Conservation (phyloP, 2,329 filamentous ascomycete genomes). For the Botrytis byssoidea region DNA sequence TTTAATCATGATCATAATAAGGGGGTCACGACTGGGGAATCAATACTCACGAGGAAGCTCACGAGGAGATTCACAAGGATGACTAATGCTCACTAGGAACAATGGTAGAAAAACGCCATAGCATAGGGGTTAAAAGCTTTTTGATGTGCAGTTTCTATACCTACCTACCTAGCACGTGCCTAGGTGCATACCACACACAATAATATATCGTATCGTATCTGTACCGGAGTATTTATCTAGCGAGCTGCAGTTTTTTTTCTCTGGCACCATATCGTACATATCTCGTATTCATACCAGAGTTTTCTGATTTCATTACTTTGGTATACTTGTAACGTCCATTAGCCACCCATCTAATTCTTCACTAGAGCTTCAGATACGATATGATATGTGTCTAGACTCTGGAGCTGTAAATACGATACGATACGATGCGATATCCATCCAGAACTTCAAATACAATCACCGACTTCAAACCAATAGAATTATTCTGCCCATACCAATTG, state of each 20-base stretch:
- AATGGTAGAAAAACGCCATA: background rate
- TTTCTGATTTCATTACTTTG: background rate
- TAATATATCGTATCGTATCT: background rate
- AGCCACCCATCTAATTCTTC: background rate
- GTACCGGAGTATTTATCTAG: background rate
- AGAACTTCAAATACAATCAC: background rate
- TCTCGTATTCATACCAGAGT: background rate
- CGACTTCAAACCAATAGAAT: background rate
- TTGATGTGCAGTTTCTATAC: background rate
- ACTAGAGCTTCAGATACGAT: background rate
- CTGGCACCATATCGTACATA: background rate
- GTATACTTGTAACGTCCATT: background rate
- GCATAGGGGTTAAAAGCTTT: background rate
- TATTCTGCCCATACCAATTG: too few relatives aligned
- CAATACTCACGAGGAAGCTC: too few relatives aligned
- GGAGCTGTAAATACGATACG: background rate
- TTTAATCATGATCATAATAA: background rate
- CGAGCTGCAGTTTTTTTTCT: background rate
- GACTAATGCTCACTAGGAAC: background rate
- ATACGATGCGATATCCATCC: background rate
- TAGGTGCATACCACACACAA: background rate
- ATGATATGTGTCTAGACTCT: background rate
- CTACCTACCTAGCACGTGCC: too few relatives aligned
- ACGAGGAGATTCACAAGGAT: background rate
- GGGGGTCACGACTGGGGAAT: background rate